A percentile compares a stretch with the other conserved stretches of the same genome.
Conservation (phyloP, 495 filamentous ascomycete species). For the Hypomontagnella monticulosa region DNA sequence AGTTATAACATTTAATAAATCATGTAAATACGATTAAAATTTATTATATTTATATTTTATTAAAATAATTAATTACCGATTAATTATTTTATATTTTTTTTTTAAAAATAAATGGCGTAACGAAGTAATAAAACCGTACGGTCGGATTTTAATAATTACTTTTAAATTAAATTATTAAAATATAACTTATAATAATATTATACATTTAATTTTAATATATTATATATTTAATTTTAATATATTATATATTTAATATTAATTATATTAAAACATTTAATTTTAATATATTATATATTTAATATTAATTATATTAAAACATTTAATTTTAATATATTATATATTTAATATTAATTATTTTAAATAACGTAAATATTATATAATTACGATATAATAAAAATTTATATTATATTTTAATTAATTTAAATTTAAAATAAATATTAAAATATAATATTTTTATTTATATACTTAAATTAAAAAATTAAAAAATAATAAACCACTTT, state of each 20-base stretch:
- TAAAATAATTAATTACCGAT: not conserved
- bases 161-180: not conserved
- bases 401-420: not conserved
- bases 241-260: slow-evolving; percentile 6
- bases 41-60: not conserved
- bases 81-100: slow-evolving; percentile 10
- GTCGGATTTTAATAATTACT: not conserved
- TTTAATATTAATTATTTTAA: not conserved
- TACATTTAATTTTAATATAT: not conserved
- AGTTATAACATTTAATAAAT: too few species aligned
- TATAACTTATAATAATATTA: too few species aligned
- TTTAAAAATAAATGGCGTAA: too few species aligned
- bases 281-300: too few species aligned
- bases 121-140: not conserved
- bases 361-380: not conserved
- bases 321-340: not conserved
- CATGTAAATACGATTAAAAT: too few species aligned
- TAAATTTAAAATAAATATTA: not conserved
- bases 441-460: not conserved
- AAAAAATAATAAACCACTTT: not conserved
- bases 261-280: too few species aligned
- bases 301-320: too few species aligned
- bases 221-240: not conserved
- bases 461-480: not conserved
- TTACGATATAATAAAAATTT: not conserved